These are phyloP conservation scores for Colletotrichum chlorophyti DNA, from an alignment of 2,329 filamentous ascomycete genomes.

Conservation along the genomic window DNA sequence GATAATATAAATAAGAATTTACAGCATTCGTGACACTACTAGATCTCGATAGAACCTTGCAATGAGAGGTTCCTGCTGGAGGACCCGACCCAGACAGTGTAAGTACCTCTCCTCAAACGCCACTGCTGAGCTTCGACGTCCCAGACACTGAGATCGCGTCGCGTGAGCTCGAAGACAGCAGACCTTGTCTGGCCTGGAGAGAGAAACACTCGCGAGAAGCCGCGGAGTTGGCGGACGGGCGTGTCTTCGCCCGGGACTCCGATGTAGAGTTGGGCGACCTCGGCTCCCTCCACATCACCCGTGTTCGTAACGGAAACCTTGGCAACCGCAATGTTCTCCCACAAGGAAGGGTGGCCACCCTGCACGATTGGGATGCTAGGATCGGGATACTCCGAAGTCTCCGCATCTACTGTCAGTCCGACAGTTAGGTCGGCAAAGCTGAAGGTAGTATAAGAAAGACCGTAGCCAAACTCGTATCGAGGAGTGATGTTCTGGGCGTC, in stretches of 20 bases:
- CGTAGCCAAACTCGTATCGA: conserved; percentile 63
- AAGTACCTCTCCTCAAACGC: conserved; percentile 55
- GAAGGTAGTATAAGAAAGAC: conserved; percentile 63
- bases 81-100: conserved; percentile 52
- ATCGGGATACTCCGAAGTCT: conserved; percentile 45
- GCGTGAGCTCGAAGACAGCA: conserved; percentile 60
- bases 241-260: conserved; percentile 45
- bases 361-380: conserved; percentile 46
- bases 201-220: conserved; percentile 51
- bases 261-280: conserved; percentile 57
- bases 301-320: conserved; percentile 49
- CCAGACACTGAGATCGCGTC: conserved; percentile 73
- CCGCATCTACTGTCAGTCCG: conserved; percentile 33
- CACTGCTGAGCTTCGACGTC: conserved; percentile 67
- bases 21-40: background rate
- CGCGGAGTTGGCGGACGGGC: conserved; percentile 67
- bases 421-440: conserved; percentile 51
- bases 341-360: conserved; percentile 55
- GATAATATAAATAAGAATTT: background rate
- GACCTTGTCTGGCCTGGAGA: conserved; percentile 34
- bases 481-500: conserved; percentile 55
- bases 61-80: conserved; percentile 55
- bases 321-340: conserved; percentile 51
- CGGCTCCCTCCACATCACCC: conserved; percentile 49
- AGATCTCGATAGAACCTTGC: conserved; percentile 45